Base-by-base conservation (phyloP, 306 rosid species). In the Boehmeria nivea region DNA sequence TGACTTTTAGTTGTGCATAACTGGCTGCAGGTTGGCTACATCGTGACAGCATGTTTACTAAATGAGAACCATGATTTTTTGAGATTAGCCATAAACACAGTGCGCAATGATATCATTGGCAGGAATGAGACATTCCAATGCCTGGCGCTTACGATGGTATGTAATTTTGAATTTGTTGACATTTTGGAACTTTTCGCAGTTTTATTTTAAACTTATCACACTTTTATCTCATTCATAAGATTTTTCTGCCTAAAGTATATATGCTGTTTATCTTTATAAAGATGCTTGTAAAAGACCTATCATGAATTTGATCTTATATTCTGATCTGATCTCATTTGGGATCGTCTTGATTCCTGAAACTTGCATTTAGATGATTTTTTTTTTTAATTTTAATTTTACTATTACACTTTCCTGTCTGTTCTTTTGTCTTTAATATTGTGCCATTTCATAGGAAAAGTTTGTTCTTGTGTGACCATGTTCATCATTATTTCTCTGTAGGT, bases 11-110 rank as follows among this genome's bases (percentile, higher is more conserved):
- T 63, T 43, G 42, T 70, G 44, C 36, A 50, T 28, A 58, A 70
- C 67, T 76, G 43, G 49, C 60, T 68, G 88, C 95, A 93, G 99
- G 99, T 93, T 79, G 99, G 99, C 67, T 93, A 93, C 81, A 93
- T 93, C 59, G 99, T 83, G 72, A 93, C 99, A 36, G 54, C 99
- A 39, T 83, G 86, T 76, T 80, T 93, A 75, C 95, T 93, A 42
- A 93, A 93, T 67, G 99, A 93, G 81, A 93, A 93, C 87, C 99
- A 93, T n/a, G 99, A 93, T 83, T 93, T 93, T 73, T 76, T 93
- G 84, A 83, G 99, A 69, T 60, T 93, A 76, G 99, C 99, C 26
- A 93, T 93, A 79, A 93, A 93, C 50, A 85, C 99, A 0, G 99
- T 93, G 72, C 99, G 96, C 66, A 93, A 85, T 54, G 99, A 93